A percentile compares a stretch with the other conserved stretches of the same genome.
Evolutionary conservation across 495 filamentous ascomycete species (phyloP).

Genomic region (Neurospora africana): DNA sequence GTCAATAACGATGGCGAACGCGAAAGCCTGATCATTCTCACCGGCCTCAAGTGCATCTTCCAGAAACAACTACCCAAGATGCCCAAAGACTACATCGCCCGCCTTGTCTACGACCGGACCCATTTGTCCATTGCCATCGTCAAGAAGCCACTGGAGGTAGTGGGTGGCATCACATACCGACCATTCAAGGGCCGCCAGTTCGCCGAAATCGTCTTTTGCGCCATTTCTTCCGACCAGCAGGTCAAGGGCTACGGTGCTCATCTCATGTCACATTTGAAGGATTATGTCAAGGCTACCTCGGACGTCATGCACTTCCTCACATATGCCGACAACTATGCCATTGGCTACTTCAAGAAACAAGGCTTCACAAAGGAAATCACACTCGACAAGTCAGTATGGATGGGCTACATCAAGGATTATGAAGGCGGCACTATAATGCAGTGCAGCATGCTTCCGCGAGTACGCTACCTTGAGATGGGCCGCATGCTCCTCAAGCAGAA

Average conservation of each 20-base stretch:
- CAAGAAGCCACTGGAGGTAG: slow-evolving; percentile 89
- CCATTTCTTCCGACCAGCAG: slow-evolving; percentile 95
- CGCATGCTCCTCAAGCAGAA: slow-evolving; percentile 97
- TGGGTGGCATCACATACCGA: slow-evolving; percentile 93
- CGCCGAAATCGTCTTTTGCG: slow-evolving; percentile 97
- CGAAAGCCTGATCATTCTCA: slow-evolving; percentile 88
- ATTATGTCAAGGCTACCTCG: slow-evolving; percentile 95
- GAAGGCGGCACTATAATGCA: slow-evolving; percentile 99
- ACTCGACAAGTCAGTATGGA: slow-evolving; percentile 81
- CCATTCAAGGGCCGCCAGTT: slow-evolving; percentile 90
- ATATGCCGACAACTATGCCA: slow-evolving; percentile 97
- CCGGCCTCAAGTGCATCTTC: slow-evolving; percentile 94
- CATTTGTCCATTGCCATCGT: slow-evolving; percentile 96
- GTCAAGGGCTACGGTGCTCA: slow-evolving; percentile 98
- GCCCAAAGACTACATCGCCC: slow-evolving; percentile 97
- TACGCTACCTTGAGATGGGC: slow-evolving; percentile 87
- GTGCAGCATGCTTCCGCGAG: slow-evolving; percentile 90
- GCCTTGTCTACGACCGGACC: slow-evolving; percentile 92
- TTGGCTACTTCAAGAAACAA: slow-evolving; percentile 98
- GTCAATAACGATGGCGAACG: slow-evolving; percentile 90
- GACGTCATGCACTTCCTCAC: slow-evolving; percentile 98
- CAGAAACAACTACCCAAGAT: slow-evolving; percentile 98
- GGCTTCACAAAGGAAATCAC: slow-evolving; percentile 98
- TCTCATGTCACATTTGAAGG: slow-evolving; percentile 95
- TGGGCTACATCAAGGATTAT: slow-evolving; percentile 99